Evolutionary conservation across 148 eudicot species (phyloP).

Genomic region (Camellia granthamiana): DNA sequence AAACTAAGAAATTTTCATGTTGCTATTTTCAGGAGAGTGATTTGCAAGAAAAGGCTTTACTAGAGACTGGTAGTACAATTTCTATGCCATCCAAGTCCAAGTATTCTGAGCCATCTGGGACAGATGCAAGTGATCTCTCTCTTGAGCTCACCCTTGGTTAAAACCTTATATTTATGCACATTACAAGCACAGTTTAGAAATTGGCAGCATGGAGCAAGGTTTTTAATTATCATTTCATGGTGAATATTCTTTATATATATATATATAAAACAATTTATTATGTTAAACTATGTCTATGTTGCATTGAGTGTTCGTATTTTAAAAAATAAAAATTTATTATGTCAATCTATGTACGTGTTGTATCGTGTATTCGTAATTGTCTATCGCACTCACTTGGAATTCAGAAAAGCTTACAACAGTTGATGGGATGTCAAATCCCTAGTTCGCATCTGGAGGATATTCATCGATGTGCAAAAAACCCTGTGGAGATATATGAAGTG

Average conservation of each 20-base stretch:
- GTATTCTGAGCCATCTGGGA: not conserved
- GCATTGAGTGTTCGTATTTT: not conserved
- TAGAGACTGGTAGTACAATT: not conserved
- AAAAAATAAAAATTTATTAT: no score
- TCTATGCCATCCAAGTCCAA: not conserved
- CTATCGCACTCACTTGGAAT: no score
- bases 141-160: constrained; percentile 41
- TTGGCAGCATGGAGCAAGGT: not conserved
- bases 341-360: no score
- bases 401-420: no score
- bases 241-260: not conserved
- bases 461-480: no score
- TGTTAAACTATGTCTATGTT: no score
- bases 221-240: not conserved
- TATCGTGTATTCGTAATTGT: no score
- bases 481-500: no score
- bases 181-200: not conserved
- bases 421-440: no score
- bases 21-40: not conserved
- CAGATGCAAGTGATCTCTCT: constrained; percentile 25
- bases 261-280: no score
- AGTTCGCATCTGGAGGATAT: no score
- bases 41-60: no score
- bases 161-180: not conserved
- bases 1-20: not conserved